Base-by-base conservation (phyloP, 306 rosid species). In the Fragaria iinumae region DNA sequence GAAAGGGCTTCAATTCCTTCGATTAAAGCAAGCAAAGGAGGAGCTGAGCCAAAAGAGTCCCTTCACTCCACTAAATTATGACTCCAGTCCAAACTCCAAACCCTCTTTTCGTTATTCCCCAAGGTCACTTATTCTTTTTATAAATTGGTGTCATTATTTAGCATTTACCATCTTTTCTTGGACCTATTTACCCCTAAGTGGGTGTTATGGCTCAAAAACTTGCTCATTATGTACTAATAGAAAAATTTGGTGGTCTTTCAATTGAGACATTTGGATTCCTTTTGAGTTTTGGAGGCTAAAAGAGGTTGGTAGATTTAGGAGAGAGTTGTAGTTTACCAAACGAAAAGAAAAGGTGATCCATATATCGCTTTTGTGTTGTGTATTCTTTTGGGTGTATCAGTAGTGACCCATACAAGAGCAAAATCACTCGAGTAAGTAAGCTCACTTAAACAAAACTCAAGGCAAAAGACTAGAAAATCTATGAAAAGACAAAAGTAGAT, bases 11-110 rank as follows among this genome's bases (percentile, higher is more conserved):
- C 82, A 83, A 81, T 79, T 71, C 69, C 83, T 76, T 80, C 82
- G 85, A 81, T 79, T 71, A 55, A 83, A 86, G 90, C 79, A 71
- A 82, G 63, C 77, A 79, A 62, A 29, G 69, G 55, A 67, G 21
- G 38, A 29, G 32, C 36, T 18, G 41, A 10, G 36, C 38, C 38
- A 43, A 59, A 43, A 44, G 32, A 75, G 47, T 52, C 20, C 63
- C 23, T 34, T 34, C n/a, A 32, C 45, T 3, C 76, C 87, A 74
- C 79, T 72, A 36, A 23, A 6, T 2, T 16, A 34, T 43, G 55
- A 55, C 82, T 77, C 39, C 44, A 21, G 75, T 74, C 47, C 47
- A 43, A 63, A 65, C 47, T 73, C 47, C 47, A 43, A 63, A 65
- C 47, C 48, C 67, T 47, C 76, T 68, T 83, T 85, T 81, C 74